Evolutionary conservation across 306 rosid species (phyloP).

Genomic region (Acacia acuminata): DNA sequence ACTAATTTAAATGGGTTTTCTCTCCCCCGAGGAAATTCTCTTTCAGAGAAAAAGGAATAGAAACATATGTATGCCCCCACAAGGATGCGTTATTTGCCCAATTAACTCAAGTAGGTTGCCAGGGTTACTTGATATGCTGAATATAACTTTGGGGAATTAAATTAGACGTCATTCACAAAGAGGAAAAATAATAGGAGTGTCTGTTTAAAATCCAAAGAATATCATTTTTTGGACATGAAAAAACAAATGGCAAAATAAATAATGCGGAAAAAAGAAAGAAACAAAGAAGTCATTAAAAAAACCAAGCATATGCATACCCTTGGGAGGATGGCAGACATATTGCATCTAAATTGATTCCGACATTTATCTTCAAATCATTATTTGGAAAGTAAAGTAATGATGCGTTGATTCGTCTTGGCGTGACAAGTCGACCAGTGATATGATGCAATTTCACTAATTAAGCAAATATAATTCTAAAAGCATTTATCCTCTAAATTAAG

Average conservation of each 20-base stretch:
- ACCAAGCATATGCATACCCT: neutral
- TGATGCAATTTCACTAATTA: neutral
- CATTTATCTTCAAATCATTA: neutral
- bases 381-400: neutral
- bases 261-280: neutral
- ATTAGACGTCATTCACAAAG: neutral
- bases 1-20: no score
- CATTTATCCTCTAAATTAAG: neutral
- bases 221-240: neutral
- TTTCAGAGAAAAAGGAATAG: no score
- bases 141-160: neutral
- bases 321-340: neutral
- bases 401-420: neutral
- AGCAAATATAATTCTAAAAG: neutral
- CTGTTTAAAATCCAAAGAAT: neutral
- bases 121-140: no score
- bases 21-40: no score
- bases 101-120: no score
- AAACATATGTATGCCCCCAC: no score
- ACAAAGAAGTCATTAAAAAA: neutral
- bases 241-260: neutral
- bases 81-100: no score
- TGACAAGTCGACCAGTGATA: neutral
- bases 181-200: neutral
- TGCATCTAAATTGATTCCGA: slow-evolving; percentile 7